Base-by-base conservation (phyloP, 257 asterid genomes). In the Cynanchum wilfordii region DNA sequence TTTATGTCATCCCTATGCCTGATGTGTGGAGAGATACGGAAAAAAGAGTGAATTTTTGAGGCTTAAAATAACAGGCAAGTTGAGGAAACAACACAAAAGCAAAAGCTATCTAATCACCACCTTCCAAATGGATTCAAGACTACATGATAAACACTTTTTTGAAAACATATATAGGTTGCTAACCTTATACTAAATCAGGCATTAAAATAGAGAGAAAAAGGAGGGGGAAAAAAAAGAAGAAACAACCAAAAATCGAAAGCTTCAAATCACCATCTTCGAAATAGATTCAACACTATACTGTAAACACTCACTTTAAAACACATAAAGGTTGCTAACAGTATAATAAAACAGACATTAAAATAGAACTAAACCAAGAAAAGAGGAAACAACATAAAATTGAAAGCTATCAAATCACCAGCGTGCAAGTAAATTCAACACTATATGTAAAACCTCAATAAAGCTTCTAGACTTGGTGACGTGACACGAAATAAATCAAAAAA, bases 1-100 rank as follows among this genome's bases (percentile, higher is more conserved):
- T 84, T 81, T 73, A 84, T 50, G 30, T 85, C 90, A 79, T 86
- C 85, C 77, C 89, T 78, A 76, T 75, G 38, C 81, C 95, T 79
- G 67, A 52, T 68, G 50, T 2, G 20, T n/a, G 12, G 12, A 25
- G 27, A 59, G 9, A 7, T 9, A 27, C 56, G 17, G 50, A 3
- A 56, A 62, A 24, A 17, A 33, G 54, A 30, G 20, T 30, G 27
- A 51, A 10, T 19, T 7, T 55, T 24, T 17, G 2, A 15, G 67
- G 44, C 3, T 30, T 24, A 29, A 62, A 15, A 30, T 29, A 10
- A 62, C n/a, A 30, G 8, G 44, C 25, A 63, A 1, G 2, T 25
- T 10, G 49, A 42, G 22, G 10, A 16, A 22, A 27, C 10, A 49
- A 49, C 5, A 36, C 1, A 13, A n/a, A 24, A 22, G 24, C 2